Evolutionary conservation across 495 filamentous ascomycete genomes (phyloP).

Genomic region (Aspergillus leporis): DNA sequence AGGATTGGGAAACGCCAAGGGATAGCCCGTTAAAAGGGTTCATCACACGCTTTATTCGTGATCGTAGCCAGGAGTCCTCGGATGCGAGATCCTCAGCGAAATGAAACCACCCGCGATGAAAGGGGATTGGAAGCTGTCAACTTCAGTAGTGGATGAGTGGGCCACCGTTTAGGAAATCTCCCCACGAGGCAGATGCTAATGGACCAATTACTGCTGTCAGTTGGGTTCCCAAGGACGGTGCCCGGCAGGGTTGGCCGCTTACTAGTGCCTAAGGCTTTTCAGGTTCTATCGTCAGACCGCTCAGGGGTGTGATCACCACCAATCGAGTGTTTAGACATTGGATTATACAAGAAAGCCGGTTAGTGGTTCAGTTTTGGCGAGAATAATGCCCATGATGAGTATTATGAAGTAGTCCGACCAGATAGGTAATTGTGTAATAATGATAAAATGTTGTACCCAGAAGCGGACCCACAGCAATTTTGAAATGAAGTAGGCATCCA

Average conservation of each 20-base stretch:
- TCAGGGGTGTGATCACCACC: neutral
- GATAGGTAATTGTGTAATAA: neutral
- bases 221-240: neutral
- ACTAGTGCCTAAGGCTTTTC: constrained; percentile 1
- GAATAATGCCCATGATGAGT: neutral
- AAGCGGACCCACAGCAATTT: neutral
- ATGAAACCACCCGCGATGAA: constrained; percentile 19
- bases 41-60: constrained; percentile 10
- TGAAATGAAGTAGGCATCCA: neutral
- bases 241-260: constrained; percentile 3
- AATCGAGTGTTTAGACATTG: neutral
- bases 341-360: neutral
- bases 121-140: constrained; percentile 30
- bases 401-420: neutral
- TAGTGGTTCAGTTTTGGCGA: neutral
- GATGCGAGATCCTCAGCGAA: constrained; percentile 27
- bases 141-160: constrained; percentile 12
- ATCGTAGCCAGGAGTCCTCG: constrained; percentile 28
- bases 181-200: constrained; percentile 15
- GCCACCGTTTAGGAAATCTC: constrained; percentile 22
- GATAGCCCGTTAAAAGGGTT: neutral
- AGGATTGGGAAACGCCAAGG: neutral
- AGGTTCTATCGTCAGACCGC: neutral
- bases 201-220: constrained; percentile 11
- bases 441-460: neutral